Base-by-base conservation (phyloP, 768 basidiomycete species). In the Amyloporia xantha region DNA sequence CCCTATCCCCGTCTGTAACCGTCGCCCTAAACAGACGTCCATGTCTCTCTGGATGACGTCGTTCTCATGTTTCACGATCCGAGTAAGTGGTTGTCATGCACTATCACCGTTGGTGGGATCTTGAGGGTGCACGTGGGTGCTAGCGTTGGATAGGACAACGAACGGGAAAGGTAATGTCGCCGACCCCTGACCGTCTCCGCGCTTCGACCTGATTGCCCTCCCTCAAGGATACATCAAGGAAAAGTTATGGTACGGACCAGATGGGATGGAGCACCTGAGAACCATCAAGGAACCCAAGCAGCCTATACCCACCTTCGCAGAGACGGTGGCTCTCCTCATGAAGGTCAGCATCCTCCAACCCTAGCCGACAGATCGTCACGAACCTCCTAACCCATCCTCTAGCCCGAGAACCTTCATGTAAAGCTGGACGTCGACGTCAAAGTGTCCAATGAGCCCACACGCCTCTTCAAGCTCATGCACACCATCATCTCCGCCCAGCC, bases 31-130 rank as follows among this genome's bases (percentile, higher is more conserved):
- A 47, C 75, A 93, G 92, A 93, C 77, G 90, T 95, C 53, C 93
- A 95, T 65, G 84, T 93, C 59, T 91, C 94, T 28, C 69, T 71
- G 55, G 94, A 98, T 65, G 75, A 81, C 58, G 79, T 87, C 36
- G 84, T 97, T 24, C 67, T 97, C 36, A 90, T 96, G 88, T 96
- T 94, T 68, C 94, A 98, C 66, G 94, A 96, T 65, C 87, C 91
- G 5, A 78, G 82, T 86, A 55, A 54, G 72, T 54, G 4, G 44
- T 21, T 33, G 19, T 20, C 15, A 15, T 40, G 23, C 20, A 5
- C 33, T 13, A 27, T 17, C 13, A 19, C 38, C n/a, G n/a, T n/a
- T n/a, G n/a, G n/a, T n/a, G n/a, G n/a, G n/a, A n/a, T n/a, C n/a
- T n/a, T n/a, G n/a, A n/a, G 38, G 15, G 17, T 7, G 5, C n/a